These are phyloP conservation scores for Suillus subaureus DNA, from an alignment of 768 basidiomycete genomes.

Conservation along the genomic window DNA sequence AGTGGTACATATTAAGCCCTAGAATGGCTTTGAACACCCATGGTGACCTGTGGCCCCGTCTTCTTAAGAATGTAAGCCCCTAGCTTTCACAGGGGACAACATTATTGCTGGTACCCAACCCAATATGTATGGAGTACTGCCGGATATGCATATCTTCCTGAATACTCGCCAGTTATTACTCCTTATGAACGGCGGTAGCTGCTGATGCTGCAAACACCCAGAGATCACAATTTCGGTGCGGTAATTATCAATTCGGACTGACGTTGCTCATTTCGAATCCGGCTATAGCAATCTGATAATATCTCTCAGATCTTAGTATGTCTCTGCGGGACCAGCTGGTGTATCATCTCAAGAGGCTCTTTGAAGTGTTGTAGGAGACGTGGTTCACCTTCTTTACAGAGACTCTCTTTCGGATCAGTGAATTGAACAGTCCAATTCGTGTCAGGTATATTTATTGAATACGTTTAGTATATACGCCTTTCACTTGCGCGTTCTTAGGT, in stretches of 20 bases:
- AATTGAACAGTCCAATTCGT: slow-evolving; percentile 35
- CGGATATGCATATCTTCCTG: background rate
- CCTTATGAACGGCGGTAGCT: background rate
- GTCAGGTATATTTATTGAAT: slow-evolving; percentile 31
- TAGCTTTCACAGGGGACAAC: background rate
- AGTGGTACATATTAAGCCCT: slow-evolving; percentile 28
- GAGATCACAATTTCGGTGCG: too few relatives aligned
- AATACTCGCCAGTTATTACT: background rate
- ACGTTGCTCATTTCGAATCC: too few relatives aligned
- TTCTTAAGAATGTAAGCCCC: background rate
- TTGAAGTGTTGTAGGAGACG: slow-evolving; percentile 33
- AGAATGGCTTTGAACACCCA: slow-evolving; percentile 38
- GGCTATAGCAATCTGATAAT: background rate
- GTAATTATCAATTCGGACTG: too few relatives aligned
- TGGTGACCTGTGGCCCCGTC: slow-evolving; percentile 4
- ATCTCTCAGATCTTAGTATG: slow-evolving; percentile 27
- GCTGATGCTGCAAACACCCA: background rate
- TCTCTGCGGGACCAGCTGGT: slow-evolving; percentile 38
- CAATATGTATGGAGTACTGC: background rate
- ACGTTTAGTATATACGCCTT: background rate
- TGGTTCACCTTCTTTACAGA: slow-evolving; percentile 10
- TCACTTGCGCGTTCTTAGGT: slow-evolving; percentile 20
- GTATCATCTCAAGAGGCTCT: slow-evolving; percentile 34
- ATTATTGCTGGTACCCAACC: background rate
- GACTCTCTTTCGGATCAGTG: background rate